Conservation (phyloP, 1,284 basidiomycete species). For the Takashimella tepidaria region DNA sequence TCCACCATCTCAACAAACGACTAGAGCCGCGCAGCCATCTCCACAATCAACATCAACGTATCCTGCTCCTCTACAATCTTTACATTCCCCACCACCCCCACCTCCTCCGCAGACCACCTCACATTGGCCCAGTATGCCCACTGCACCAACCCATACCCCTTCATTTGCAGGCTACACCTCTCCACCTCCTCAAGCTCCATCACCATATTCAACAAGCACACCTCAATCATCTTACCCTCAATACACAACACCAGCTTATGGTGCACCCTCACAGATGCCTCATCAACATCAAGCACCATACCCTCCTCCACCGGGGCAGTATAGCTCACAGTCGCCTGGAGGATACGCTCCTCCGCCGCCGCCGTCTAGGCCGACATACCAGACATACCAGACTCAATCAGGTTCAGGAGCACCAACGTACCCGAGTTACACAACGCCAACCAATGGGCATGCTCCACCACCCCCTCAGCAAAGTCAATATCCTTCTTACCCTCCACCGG, state of each 20-base stretch:
- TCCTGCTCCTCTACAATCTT: neutral
- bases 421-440: no score
- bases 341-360: slow-evolving; percentile 9
- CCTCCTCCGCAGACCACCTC: neutral
- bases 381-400: no score
- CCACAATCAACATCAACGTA: no score
- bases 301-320: slow-evolving; percentile 6
- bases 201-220: slow-evolving; percentile 5
- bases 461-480: slow-evolving; percentile 1
- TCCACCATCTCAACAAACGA: neutral
- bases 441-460: slow-evolving; percentile 12
- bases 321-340: neutral
- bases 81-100: neutral
- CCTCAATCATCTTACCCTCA: slow-evolving; percentile 5
- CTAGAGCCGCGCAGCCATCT: slow-evolving; percentile 1
- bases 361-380: slow-evolving; percentile 3
- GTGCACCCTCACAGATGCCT: slow-evolving; percentile 6
- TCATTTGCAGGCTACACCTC: slow-evolving; percentile 1
- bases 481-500: neutral
- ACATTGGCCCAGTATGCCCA: neutral
- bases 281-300: slow-evolving; percentile 6
- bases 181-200: slow-evolving; percentile 6
- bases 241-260: slow-evolving; percentile 4
- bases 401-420: no score
- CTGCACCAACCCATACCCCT: neutral